Base-by-base conservation (phyloP, 768 basidiomycete genomes). In the Phanerodontia chrysosporium region DNA sequence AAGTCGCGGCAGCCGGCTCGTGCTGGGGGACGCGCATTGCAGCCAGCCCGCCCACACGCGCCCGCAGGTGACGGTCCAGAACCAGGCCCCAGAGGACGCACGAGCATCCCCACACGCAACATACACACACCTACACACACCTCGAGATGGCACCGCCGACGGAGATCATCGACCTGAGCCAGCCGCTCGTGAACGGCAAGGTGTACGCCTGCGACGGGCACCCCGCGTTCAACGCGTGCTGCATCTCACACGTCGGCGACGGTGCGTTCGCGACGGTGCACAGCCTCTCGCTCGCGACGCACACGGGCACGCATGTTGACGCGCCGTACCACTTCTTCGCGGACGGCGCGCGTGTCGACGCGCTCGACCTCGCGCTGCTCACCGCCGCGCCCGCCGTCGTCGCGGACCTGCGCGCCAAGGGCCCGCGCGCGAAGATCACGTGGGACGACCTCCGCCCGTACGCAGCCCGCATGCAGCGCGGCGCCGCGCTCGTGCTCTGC, bases 221-320 rank as follows among this genome's bases (percentile, higher is more conserved):
- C 64, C 83, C 83, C 0, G 51, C 61, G 14, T 85, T 82, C 68
- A 62, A 59, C 21, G 76, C 73, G 56, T 67, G 63, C 16, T 76
- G 74, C 22, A 69, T 69, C 51, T 65, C 77, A 29, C 75, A 77
- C 12, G 68, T 85, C 56, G 57, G 67, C 3, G 67, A 73, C 57
- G 66, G 68, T 36, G 76, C 84, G 56, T 81, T 81, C 36, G 81
- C 77, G 65, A 78, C 73, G 51, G 79, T 87, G 13, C 78, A 79
- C 60, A 66, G 74, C 0, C 71, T 92, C 51, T 73, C 79, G 27
- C 65, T 90, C 22, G 80, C 85, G 3, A 83, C 89, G 1, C 90
- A 91, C 66, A 85, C 85, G 1, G 90, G 89, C 48, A 91, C 90
- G 2, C 90, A 92, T 72, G 77, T 91, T 69, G 90, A 92, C 64